Base-by-base conservation (phyloP, 495 filamentous ascomycete genomes). In the Cercophora sp. region DNA sequence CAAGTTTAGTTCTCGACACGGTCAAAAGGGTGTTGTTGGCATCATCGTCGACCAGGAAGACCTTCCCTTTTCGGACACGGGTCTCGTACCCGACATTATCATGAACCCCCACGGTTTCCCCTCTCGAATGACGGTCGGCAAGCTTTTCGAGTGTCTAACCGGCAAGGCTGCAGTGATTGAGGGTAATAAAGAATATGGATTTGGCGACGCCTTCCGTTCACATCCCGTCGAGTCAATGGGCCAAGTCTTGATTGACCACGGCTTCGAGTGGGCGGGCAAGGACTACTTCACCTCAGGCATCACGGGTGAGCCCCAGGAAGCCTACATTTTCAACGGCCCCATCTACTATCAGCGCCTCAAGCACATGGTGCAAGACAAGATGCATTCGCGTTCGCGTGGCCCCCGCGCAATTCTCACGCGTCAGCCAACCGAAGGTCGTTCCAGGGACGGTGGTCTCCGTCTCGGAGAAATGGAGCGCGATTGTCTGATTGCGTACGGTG, bases 91-190 rank as follows among this genome's bases (percentile, higher is more conserved):
- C 0, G 93, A 99, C 67, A 93, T 99, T 62, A 99, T 99, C 82
- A 99, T 99, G 94, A 99, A 99, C 74, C 93, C 93, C 1, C 93
- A 99, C 71, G 93, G 94, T 82, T 97, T 99, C 79, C 93, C 93
- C 6, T 96, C 91, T 9, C 93, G 93, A 66, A 99, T 99, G 93
- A 99, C 93, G 41, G 94, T 99, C 58, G 93, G 94, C 8, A 97
- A 99, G 68, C 89, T 99, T 78, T 78, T 99, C 45, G 93, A 99
- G 68, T 85, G 96, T 36, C 78, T 99, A 10, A 86, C 92, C 1
- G 94, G 94, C 41, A 99, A 99, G 70, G 92, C 94, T 2, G 87
- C 91, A 20, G 84, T 97, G 2, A 65, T 97, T 16, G 75, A 82
- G 24, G 94, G 94, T 2, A 83, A 83, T 23, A 80, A 87, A 40